These are phyloP conservation scores for Brassica carinata DNA, from an alignment of 345 rosid species.

Conservation along the genomic window DNA sequence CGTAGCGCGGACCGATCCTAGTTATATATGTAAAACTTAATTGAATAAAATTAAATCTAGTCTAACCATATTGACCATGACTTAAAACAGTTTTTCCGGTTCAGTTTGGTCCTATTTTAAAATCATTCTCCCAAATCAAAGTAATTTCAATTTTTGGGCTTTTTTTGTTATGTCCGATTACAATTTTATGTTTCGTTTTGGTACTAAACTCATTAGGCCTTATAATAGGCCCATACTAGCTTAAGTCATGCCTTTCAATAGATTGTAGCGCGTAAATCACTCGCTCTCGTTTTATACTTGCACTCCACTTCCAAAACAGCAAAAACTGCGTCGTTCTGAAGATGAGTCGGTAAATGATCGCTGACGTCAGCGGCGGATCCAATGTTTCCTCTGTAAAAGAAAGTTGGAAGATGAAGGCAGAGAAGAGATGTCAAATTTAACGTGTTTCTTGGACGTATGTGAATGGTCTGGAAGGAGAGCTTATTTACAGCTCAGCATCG, in stretches of 20 bases:
- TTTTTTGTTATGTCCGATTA: not conserved
- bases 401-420: not conserved
- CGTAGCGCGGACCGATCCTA: too few species aligned
- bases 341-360: not conserved
- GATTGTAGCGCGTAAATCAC: not conserved
- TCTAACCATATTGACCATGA: not conserved
- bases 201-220: not conserved
- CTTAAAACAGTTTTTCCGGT: not conserved
- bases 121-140: not conserved
- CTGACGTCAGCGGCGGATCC: not conserved
- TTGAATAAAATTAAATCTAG: not conserved
- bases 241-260: not conserved
- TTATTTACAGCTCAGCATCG: not conserved
- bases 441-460: not conserved
- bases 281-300: not conserved
- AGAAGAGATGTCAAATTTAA: not conserved
- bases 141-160: not conserved
- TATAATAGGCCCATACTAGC: not conserved
- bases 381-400: not conserved
- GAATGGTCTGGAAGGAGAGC: not conserved
- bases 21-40: not conserved
- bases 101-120: not conserved
- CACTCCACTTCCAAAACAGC: not conserved
- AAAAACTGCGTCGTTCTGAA: not conserved
- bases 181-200: not conserved